Evolutionary conservation across 73 alveolate species (phyloP).

Genomic region (Paramecium primaurelia): DNA sequence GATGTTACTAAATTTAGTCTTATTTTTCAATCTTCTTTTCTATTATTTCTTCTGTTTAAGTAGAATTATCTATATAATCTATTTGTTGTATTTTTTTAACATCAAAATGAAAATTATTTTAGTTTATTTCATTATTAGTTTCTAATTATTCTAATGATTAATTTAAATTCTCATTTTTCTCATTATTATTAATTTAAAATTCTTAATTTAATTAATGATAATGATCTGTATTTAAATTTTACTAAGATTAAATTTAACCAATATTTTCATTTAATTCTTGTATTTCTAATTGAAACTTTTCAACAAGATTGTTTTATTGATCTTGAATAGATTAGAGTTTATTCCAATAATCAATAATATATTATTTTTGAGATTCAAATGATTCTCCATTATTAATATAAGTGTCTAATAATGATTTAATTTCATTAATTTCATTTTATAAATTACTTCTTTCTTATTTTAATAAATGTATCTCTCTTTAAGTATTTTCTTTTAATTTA

Average conservation of each 20-base stretch:
- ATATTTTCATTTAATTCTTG: not conserved
- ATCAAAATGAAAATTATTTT: not conserved
- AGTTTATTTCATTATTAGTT: not conserved
- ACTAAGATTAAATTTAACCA: not conserved
- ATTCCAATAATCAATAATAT: not conserved
- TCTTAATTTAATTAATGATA: not conserved
- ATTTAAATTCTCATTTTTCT: not conserved
- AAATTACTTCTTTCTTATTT: not conserved
- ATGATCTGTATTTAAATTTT: not conserved
- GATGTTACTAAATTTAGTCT: not conserved
- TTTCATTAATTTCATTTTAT: not conserved
- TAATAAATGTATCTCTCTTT: conserved; percentile 23
- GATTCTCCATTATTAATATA: not conserved
- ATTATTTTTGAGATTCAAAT: not conserved
- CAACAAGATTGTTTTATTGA: not conserved
- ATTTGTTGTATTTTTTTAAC: not conserved
- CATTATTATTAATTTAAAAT: not conserved
- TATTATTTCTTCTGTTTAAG: not conserved
- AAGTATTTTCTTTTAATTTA: not conserved
- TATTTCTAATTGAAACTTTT: not conserved
- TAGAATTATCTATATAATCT: not conserved
- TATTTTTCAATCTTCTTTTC: not conserved
- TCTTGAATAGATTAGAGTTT: not conserved
- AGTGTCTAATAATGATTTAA: not conserved
- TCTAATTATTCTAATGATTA: not conserved